Evolutionary conservation across 139 green algal species (phyloP).

Genomic region (Desmodesmus armatus): DNA sequence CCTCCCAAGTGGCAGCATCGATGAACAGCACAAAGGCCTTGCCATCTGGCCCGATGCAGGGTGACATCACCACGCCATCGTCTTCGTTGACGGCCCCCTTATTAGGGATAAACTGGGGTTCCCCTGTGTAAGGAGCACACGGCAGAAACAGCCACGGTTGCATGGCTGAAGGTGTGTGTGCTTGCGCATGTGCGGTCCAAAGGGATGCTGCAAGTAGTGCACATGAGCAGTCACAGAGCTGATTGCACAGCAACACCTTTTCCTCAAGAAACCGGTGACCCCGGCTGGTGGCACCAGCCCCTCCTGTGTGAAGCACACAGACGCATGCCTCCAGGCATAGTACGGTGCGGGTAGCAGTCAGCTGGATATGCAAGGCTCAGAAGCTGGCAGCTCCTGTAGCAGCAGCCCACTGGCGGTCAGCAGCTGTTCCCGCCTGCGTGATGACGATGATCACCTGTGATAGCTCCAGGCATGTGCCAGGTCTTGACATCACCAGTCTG

Average conservation of each 20-base stretch:
- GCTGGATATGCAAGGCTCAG: neutral
- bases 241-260: too few species aligned
- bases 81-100: neutral
- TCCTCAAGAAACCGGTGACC: too few species aligned
- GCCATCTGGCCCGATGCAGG: neutral
- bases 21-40: slow-evolving; percentile 13
- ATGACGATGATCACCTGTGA: neutral
- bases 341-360: too few species aligned
- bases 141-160: neutral
- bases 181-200: neutral
- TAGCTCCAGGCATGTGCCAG: slow-evolving; percentile 14
- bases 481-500: neutral
- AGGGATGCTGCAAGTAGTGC: too few species aligned
- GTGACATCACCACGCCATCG: slow-evolving; percentile 1
- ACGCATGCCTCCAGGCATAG: too few species aligned
- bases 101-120: slow-evolving; percentile 21
- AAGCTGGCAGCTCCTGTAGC: neutral
- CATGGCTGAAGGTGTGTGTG: neutral
- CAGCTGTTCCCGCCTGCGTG: neutral
- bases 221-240: too few species aligned
- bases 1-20: slow-evolving; percentile 23
- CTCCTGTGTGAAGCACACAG: too few species aligned
- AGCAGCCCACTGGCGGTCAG: neutral
- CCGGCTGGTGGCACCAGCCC: too few species aligned
- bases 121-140: neutral